Percentiles rank a stretch among this genome's conserved stretches.
Conservation (phyloP, 2,329 filamentous ascomycete genomes). For the Aspergillus eucalypticola region DNA sequence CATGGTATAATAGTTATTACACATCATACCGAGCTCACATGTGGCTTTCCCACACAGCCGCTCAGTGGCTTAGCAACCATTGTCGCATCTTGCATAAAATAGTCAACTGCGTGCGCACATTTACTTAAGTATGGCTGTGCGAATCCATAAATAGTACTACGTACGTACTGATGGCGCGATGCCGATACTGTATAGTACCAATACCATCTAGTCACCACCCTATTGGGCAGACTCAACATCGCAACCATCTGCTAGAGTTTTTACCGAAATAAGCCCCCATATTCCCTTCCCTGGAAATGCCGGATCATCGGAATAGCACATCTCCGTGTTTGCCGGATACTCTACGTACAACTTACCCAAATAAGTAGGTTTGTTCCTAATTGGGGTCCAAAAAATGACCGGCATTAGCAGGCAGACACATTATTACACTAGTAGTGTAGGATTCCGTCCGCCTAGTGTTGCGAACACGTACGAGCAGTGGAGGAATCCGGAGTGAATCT, state of each 20-base stretch:
- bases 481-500: neutral
- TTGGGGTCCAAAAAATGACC: neutral
- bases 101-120: neutral
- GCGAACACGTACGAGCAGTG: constrained; percentile 7
- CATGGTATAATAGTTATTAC: neutral
- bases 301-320: neutral
- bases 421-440: constrained; percentile 8
- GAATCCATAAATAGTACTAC: neutral
- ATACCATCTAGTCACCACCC: neutral
- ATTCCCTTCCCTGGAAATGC: neutral
- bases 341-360: neutral
- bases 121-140: neutral
- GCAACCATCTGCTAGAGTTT: neutral
- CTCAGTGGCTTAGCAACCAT: neutral
- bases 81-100: neutral
- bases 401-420: constrained; percentile 12
- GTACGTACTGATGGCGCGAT: neutral
- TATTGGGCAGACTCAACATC: neutral
- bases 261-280: neutral
- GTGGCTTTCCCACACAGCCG: constrained; percentile 3
- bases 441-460: neutral
- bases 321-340: neutral
- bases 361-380: neutral
- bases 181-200: constrained; percentile 1
- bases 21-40: constrained; percentile 4